Base-by-base conservation (phyloP, 257 asterid species). In the Nemophila menziesii region DNA sequence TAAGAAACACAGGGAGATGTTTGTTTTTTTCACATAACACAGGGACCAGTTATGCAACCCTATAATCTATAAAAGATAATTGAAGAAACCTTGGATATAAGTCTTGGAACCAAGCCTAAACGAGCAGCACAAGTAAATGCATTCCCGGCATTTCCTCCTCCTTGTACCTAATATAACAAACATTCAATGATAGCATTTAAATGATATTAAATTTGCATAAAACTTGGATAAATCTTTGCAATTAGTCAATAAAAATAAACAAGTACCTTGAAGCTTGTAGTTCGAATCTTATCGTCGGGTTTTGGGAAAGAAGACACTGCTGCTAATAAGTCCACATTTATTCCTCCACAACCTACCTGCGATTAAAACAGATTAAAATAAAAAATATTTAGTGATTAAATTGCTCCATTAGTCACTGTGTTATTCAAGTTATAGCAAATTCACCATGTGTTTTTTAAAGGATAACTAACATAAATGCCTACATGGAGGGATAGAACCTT, bases 91-190 rank as follows among this genome's bases (percentile, higher is more conserved):
- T 84, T 80, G 40, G 94, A 78, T 55, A 89, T 84, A 42, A 89
- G 64, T 52, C 92, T 70, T 13, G 98, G 85, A 24, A 61, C 66
- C 57, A 84, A 61, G 16, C 96, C 98, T 59, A 89, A 62, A 37
- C 94, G 93, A 53, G 96, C 94, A 6, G 87, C 75, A 49, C 98
- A 89, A 43, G 96, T 81, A 69, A 72, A 63, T 21, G 96, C 90
- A 70, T 89, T 89, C 55, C 93, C 94, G 3, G 90, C 72, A 64
- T 89, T 89, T 40, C 98, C 94, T 52, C 98, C 98, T 60, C 94
- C 96, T 70, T 80, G 92, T 33, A 63, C 60, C 97, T 89, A 55
- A 18, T 18, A 18, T n/a, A 7, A 29, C 36, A 29, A 29, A 29
- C 12, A 29, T 7, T 5, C 12, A 29, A 29, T 29, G 8, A 29